Evolutionary conservation across 2,329 filamentous ascomycete genomes (phyloP).

Genomic region (Aspergillus quadrilineatus): DNA sequence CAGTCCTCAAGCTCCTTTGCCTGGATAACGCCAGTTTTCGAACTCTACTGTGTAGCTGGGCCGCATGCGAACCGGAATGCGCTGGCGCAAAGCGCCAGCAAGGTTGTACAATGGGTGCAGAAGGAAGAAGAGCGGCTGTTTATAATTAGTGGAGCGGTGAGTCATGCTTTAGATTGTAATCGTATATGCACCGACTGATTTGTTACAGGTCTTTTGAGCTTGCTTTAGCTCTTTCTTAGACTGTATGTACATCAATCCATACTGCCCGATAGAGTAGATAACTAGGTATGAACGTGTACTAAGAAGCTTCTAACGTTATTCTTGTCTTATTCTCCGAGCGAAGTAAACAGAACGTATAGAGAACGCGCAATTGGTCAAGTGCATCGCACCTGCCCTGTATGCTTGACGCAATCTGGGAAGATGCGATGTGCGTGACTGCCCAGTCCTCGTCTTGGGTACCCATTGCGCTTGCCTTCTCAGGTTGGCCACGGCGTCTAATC

Average conservation of each 20-base stretch:
- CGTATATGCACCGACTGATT: not conserved
- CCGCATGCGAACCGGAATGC: constrained; percentile 62
- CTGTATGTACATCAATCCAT: not conserved
- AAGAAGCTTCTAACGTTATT: not conserved
- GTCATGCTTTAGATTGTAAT: constrained; percentile 15
- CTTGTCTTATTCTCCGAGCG: too few species aligned
- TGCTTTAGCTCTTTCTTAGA: not conserved
- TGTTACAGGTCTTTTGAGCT: constrained; percentile 2
- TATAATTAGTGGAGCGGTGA: constrained; percentile 93
- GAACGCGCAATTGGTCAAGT: not conserved
- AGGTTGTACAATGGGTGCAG: constrained; percentile 86
- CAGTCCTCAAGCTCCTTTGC: constrained; percentile 77
- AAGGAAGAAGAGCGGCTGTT: constrained; percentile 91
- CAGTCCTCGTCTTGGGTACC: too few species aligned
- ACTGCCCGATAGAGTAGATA: not conserved
- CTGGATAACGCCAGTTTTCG: constrained; percentile 88
- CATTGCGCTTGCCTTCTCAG: too few species aligned
- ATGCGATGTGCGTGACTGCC: too few species aligned
- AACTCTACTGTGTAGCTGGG: constrained; percentile 92
- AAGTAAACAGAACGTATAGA: too few species aligned
- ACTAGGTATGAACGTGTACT: not conserved
- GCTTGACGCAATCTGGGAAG: too few species aligned
- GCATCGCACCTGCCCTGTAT: too few species aligned
- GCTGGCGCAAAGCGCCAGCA: constrained; percentile 81
- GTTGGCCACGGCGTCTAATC: constrained; percentile 44